Evolutionary conservation across 1,284 basidiomycete species (phyloP).

Genomic region (Fomes fomentarius): DNA sequence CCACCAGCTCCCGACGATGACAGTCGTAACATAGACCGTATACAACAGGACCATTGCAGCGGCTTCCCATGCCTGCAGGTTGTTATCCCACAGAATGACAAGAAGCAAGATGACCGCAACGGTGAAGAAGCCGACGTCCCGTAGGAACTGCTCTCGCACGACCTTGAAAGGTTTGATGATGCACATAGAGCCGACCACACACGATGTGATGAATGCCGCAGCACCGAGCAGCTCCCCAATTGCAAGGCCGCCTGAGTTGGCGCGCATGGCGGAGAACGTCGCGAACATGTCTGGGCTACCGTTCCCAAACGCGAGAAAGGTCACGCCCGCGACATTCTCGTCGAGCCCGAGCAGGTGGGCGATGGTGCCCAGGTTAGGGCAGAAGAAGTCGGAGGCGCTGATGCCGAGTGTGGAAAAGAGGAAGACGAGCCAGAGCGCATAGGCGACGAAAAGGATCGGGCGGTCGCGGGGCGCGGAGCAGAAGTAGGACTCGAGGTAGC

Average conservation of each 20-base stretch:
- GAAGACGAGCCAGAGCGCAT: constrained; percentile 80
- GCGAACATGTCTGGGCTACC: constrained; percentile 93
- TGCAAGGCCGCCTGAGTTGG: constrained; percentile 86
- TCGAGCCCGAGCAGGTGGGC: constrained; percentile 81
- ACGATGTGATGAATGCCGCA: constrained; percentile 93
- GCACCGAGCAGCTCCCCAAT: constrained; percentile 96
- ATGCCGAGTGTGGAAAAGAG: constrained; percentile 91
- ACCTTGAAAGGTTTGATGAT: constrained; percentile 94
- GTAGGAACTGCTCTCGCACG: constrained; percentile 78
- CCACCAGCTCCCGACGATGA: constrained; percentile 84
- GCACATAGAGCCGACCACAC: constrained; percentile 96
- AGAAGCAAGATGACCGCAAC: constrained; percentile 77
- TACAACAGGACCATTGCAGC: constrained; percentile 78
- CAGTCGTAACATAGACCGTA: constrained; percentile 75
- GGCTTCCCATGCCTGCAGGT: constrained; percentile 78
- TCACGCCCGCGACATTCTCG: constrained; percentile 91
- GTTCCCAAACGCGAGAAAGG: constrained; percentile 93
- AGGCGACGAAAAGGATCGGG: constrained; percentile 62
- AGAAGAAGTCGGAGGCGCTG: constrained; percentile 94
- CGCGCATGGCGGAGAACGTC: constrained; percentile 91
- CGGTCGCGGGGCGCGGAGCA: constrained; percentile 57
- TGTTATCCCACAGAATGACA: constrained; percentile 78
- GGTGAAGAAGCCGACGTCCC: constrained; percentile 95
- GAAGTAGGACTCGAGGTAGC: constrained; percentile 72
- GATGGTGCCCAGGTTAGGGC: constrained; percentile 89